Evolutionary conservation across 1,284 basidiomycete genomes (phyloP).

Genomic region (Veloporphyrellus conicus): DNA sequence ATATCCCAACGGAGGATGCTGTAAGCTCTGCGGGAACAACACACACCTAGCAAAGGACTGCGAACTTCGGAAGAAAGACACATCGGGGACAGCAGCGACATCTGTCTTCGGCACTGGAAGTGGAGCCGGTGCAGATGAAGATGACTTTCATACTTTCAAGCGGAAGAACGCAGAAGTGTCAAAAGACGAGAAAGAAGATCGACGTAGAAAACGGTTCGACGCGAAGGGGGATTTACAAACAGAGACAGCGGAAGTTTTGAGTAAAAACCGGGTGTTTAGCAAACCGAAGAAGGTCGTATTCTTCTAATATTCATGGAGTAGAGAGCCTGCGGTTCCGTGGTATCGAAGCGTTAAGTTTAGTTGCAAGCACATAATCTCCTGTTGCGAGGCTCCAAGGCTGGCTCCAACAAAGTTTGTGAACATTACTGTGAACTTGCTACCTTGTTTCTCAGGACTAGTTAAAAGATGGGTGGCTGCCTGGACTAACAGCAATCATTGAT

Average conservation of each 20-base stretch:
- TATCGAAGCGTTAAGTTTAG: background rate
- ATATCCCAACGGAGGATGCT: conserved; percentile 88
- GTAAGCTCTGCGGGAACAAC: conserved; percentile 83
- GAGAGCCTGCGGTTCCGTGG: too few species aligned
- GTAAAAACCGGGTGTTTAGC: conserved; percentile 28
- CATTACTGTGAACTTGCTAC: too few species aligned
- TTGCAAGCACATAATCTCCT: background rate
- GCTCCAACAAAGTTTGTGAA: too few species aligned
- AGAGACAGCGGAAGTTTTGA: conserved; percentile 43
- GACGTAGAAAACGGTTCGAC: conserved; percentile 39
- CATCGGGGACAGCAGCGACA: conserved; percentile 26
- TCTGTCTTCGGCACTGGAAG: conserved; percentile 49
- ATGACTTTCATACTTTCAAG: conserved; percentile 83
- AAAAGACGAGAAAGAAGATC: conserved; percentile 51
- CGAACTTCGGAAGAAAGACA: conserved; percentile 57
- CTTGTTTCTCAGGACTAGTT: too few species aligned
- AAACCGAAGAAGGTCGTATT: conserved; percentile 52
- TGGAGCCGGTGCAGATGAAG: conserved; percentile 80
- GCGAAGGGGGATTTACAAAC: conserved; percentile 45
- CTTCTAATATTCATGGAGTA: too few species aligned
- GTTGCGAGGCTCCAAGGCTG: too few species aligned
- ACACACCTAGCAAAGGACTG: conserved; percentile 87
- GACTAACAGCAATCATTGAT: too few species aligned
- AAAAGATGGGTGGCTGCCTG: too few species aligned
- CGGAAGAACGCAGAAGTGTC: conserved; percentile 60